Evolutionary conservation across 805 yeast species (phyloP).

Genomic region (Hanseniaspora vineae): DNA sequence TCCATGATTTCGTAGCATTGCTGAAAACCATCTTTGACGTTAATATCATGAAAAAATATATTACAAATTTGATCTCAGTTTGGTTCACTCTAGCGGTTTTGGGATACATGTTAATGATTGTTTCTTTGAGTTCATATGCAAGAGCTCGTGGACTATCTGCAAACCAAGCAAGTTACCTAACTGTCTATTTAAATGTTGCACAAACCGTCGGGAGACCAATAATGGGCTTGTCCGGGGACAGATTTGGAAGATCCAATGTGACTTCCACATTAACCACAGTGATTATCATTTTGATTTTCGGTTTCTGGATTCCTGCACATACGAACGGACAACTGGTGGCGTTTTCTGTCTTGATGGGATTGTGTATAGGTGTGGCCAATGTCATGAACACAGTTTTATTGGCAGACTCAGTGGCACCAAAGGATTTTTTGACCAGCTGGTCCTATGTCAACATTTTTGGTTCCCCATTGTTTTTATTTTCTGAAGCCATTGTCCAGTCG

Average conservation of each 20-base stretch:
- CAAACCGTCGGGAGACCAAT: conserved; percentile 38
- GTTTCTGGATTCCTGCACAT: conserved; percentile 36
- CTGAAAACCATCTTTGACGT: conserved; percentile 25
- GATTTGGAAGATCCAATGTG: conserved; percentile 33
- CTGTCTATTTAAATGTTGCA: conserved; percentile 33
- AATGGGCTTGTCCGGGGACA: conserved; percentile 34
- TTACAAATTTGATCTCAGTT: conserved; percentile 21
- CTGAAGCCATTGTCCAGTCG: conserved; percentile 45
- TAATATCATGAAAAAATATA: conserved; percentile 20
- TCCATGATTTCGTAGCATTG: conserved; percentile 9
- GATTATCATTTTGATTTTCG: conserved; percentile 28
- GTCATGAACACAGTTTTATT: conserved; percentile 30
- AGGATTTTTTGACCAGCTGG: conserved; percentile 28
- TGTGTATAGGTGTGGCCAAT: conserved; percentile 32
- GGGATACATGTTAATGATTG: conserved; percentile 32
- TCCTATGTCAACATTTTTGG: conserved; percentile 22
- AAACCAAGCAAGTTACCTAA: conserved; percentile 31
- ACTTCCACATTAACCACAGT: conserved; percentile 26
- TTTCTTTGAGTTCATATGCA: conserved; percentile 35
- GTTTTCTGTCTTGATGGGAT: conserved; percentile 32
- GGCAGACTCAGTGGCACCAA: conserved; percentile 28
- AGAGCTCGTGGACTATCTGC: conserved; percentile 33
- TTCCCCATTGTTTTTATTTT: conserved; percentile 27
- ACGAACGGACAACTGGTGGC: conserved; percentile 29
- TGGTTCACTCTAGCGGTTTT: conserved; percentile 28